Evolutionary conservation across 257 asterid species (phyloP).

Genomic region (Lavandula angustifolia): DNA sequence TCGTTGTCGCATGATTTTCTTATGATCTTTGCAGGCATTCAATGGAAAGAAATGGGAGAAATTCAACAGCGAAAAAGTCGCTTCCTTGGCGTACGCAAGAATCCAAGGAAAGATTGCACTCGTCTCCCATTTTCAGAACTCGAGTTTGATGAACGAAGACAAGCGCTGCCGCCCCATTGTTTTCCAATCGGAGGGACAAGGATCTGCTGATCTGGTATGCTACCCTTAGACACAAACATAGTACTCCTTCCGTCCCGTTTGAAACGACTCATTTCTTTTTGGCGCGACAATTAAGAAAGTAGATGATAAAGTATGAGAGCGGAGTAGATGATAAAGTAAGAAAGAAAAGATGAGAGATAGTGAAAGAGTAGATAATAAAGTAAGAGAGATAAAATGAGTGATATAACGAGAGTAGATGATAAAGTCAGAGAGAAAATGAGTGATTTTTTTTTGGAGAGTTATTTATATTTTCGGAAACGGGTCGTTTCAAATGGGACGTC

Average conservation of each 20-base stretch:
- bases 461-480: no score
- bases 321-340: no score
- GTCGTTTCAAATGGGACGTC: no score
- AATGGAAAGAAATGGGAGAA: conserved; percentile 99
- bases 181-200: conserved; percentile 84
- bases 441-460: no score
- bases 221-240: neutral
- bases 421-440: no score
- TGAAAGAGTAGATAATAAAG: no score
- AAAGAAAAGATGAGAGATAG: no score
- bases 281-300: no score
- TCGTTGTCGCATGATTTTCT: neutral
- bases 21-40: conserved; percentile 55
- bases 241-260: neutral
- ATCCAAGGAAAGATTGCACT: conserved; percentile 86
- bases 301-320: no score
- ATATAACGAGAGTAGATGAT: no score
- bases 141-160: conserved; percentile 96
- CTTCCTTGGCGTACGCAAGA: conserved; percentile 95
- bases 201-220: conserved; percentile 62
- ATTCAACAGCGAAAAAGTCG: conserved; percentile 92
- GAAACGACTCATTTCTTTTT: no score
- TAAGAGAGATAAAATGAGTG: no score
- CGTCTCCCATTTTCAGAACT: conserved; percentile 88
- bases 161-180: conserved; percentile 87